These are phyloP conservation scores for Sugiyamaella valdiviana DNA, from an alignment of 805 yeast species.

Conservation along the genomic window DNA sequence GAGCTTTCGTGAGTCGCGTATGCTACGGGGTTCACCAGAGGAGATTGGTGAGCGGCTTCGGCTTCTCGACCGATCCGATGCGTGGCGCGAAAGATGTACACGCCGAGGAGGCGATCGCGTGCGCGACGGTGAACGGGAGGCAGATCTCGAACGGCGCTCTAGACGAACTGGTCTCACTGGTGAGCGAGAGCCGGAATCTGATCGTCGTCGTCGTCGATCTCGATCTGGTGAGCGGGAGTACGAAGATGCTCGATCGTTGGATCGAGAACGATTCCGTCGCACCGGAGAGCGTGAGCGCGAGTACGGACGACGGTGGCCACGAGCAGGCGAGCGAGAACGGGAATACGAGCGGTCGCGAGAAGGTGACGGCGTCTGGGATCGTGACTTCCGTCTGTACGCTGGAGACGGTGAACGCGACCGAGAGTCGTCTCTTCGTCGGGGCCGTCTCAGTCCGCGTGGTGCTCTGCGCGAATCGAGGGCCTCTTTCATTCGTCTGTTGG, in stretches of 20 bases:
- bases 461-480: slow-evolving; percentile 8
- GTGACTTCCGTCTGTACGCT: no score
- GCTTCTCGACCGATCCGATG: background rate
- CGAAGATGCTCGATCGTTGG: no score
- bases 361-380: background rate
- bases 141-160: background rate
- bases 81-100: no score
- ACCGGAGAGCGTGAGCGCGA: background rate
- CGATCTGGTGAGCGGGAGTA: no score
- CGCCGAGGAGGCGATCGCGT: background rate
- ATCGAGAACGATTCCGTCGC: no score
- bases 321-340: background rate
- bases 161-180: background rate
- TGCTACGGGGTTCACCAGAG: no score
- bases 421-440: no score
- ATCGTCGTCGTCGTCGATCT: no score
- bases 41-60: background rate
- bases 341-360: background rate
- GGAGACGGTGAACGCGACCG: no score
- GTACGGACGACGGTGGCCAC: background rate
- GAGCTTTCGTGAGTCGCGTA: no score
- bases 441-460: background rate
- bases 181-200: no score
- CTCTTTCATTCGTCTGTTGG: slow-evolving; percentile 15
- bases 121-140: background rate